Evolutionary conservation across 1,284 basidiomycete species (phyloP).

Genomic region (Anthracocystis panici-leucophaei): DNA sequence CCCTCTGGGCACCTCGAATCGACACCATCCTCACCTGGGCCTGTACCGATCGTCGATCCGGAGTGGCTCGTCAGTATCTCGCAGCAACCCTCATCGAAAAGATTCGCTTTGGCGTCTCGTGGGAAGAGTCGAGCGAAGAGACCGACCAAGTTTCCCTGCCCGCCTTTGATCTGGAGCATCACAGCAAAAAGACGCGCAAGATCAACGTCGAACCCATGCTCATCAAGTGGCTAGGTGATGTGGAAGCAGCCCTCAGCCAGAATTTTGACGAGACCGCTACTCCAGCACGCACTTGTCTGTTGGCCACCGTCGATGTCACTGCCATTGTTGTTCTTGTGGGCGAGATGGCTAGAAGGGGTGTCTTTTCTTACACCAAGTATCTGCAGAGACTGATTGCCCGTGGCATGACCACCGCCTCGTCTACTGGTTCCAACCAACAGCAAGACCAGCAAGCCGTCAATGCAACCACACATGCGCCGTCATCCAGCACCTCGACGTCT

Average conservation of each 20-base stretch:
- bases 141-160: constrained; percentile 39
- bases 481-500: constrained; percentile 5
- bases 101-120: constrained; percentile 72
- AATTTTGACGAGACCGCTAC: neutral
- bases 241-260: constrained; percentile 40
- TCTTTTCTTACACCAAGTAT: constrained; percentile 87
- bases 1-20: constrained; percentile 29
- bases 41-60: constrained; percentile 78
- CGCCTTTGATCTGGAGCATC: constrained; percentile 37
- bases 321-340: constrained; percentile 81
- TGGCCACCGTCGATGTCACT: constrained; percentile 59
- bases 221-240: constrained; percentile 82
- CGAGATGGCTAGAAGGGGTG: constrained; percentile 79
- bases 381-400: constrained; percentile 85
- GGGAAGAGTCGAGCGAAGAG: constrained; percentile 43
- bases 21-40: constrained; percentile 87
- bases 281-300: neutral
- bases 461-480: neutral
- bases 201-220: constrained; percentile 71
- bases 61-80: constrained; percentile 80
- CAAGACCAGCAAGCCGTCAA: neutral
- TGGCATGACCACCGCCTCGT: constrained; percentile 70
- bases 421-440: neutral
- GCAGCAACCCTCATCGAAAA: constrained; percentile 80
- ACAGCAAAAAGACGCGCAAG: constrained; percentile 40